Evolutionary conservation across 2,329 filamentous ascomycete genomes (phyloP).

Genomic region (Colletotrichum cereale): DNA sequence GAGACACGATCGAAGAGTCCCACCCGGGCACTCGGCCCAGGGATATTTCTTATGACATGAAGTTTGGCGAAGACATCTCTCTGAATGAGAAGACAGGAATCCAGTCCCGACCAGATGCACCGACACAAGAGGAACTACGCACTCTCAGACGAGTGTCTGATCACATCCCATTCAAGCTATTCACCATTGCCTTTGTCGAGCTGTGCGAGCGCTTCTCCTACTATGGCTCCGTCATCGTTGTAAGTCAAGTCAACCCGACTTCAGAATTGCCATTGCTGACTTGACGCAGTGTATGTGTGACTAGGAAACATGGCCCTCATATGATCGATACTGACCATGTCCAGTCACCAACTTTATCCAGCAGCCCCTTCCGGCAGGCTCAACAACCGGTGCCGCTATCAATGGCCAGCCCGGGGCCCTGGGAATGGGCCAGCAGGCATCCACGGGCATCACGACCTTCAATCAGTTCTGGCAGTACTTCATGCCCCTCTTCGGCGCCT

Average conservation of each 20-base stretch:
- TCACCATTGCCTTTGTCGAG: conserved; percentile 75
- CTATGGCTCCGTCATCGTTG: conserved; percentile 76
- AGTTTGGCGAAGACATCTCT: conserved; percentile 40
- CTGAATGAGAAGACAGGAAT: conserved; percentile 48
- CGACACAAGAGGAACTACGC: conserved; percentile 64
- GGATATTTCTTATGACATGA: conserved; percentile 29
- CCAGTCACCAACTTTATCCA: conserved; percentile 73
- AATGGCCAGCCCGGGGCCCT: conserved; percentile 64
- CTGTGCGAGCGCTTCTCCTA: conserved; percentile 80
- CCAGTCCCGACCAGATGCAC: conserved; percentile 45
- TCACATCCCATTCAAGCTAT: conserved; percentile 70
- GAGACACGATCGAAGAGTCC: conserved; percentile 52
- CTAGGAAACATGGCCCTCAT: not conserved
- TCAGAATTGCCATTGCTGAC: not conserved
- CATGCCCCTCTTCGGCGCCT: conserved; percentile 68
- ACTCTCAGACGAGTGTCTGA: conserved; percentile 67
- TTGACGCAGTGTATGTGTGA: conserved; percentile 16
- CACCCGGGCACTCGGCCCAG: conserved; percentile 46
- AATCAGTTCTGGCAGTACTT: conserved; percentile 72
- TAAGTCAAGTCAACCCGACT: conserved; percentile 55
- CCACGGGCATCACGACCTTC: conserved; percentile 58
- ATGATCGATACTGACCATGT: not conserved
- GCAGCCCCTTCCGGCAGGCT: conserved; percentile 66
- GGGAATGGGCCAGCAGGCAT: conserved; percentile 68
- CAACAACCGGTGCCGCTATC: conserved; percentile 63